Evolutionary conservation across 164 flowering plant species (phyloP).

Genomic region (Akebia trifoliata): DNA sequence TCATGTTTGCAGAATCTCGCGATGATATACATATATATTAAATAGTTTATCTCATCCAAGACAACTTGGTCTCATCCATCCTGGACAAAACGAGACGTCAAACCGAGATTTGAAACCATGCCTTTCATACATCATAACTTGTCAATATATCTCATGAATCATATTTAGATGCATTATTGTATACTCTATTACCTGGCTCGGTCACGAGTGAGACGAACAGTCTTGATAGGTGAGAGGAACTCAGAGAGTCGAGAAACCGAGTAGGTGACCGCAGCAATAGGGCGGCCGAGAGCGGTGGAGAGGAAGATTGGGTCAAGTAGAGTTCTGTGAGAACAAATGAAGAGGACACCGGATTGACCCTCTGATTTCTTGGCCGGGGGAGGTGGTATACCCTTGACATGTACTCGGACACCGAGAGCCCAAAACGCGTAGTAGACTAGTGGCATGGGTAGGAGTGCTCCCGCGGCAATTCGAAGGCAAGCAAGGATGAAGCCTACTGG

Average conservation of each 20-base stretch:
- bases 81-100: too few relatives aligned
- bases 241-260: slow-evolving; percentile 59
- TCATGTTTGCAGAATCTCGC: too few relatives aligned
- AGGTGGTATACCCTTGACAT: slow-evolving; percentile 52
- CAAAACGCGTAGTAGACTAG: slow-evolving; percentile 42
- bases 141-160: too few relatives aligned
- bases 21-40: too few relatives aligned
- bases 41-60: too few relatives aligned
- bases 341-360: slow-evolving; percentile 44
- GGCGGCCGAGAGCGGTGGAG: slow-evolving; percentile 49
- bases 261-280: slow-evolving; percentile 53
- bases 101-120: too few relatives aligned
- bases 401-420: slow-evolving; percentile 54
- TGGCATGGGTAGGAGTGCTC: slow-evolving; percentile 52
- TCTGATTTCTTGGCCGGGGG: slow-evolving; percentile 35
- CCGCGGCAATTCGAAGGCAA: slow-evolving; percentile 44
- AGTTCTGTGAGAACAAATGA: slow-evolving; percentile 58
- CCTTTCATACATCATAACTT: too few relatives aligned
- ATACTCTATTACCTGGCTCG: too few relatives aligned
- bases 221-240: slow-evolving; percentile 64
- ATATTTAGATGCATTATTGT: too few relatives aligned
- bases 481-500: slow-evolving; percentile 50
- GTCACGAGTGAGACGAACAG: slow-evolving; percentile 55
- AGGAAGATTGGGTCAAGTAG: slow-evolving; percentile 59
- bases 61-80: too few relatives aligned